These are phyloP conservation scores for Magnaporthiopsis incrustans DNA, from an alignment of 2,329 filamentous ascomycete species.

Conservation along the genomic window DNA sequence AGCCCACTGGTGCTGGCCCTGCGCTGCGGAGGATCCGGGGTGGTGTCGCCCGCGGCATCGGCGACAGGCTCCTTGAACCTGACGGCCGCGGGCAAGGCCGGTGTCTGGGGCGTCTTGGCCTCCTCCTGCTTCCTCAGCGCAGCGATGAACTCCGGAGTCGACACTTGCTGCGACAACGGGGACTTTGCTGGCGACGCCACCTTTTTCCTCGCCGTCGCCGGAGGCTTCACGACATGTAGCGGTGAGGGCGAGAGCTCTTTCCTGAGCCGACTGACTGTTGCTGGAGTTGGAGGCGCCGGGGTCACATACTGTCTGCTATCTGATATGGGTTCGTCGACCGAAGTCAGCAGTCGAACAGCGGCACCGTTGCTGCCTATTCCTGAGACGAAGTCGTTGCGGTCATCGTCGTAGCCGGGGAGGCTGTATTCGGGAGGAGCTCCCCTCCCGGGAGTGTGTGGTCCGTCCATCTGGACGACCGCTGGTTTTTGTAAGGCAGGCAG, in stretches of 20 bases:
- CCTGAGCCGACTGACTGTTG: not conserved
- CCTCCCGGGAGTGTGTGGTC: conserved; percentile 39
- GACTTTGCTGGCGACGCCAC: conserved; percentile 16
- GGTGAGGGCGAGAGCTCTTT: conserved; percentile 12
- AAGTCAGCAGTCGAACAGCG: conserved; percentile 54
- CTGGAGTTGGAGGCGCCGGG: conserved; percentile 15
- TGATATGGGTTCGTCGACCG: conserved; percentile 46
- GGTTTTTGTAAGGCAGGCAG: not conserved
- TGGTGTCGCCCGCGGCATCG: conserved; percentile 1
- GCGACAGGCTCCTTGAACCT: conserved; percentile 9
- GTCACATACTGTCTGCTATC: conserved; percentile 46
- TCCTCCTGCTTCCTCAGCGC: conserved; percentile 31
- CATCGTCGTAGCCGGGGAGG: conserved; percentile 47
- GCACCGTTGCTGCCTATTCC: conserved; percentile 37
- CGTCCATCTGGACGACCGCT: conserved; percentile 33
- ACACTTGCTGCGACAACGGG: conserved; percentile 20
- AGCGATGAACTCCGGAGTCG: conserved; percentile 27
- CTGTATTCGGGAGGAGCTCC: conserved; percentile 42
- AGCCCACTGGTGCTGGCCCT: not conserved
- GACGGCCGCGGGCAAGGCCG: conserved; percentile 10
- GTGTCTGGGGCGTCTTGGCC: conserved; percentile 10
- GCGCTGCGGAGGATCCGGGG: not conserved
- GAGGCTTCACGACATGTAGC: conserved; percentile 13
- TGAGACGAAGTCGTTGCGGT: conserved; percentile 38
- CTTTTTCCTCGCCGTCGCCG: conserved; percentile 18